Percentiles rank a stretch among this genome's conserved stretches.
phyloP scores from a whole-genome alignment of 2,329 filamentous ascomycete genomes.

The Coniella lustricola region DNA sequence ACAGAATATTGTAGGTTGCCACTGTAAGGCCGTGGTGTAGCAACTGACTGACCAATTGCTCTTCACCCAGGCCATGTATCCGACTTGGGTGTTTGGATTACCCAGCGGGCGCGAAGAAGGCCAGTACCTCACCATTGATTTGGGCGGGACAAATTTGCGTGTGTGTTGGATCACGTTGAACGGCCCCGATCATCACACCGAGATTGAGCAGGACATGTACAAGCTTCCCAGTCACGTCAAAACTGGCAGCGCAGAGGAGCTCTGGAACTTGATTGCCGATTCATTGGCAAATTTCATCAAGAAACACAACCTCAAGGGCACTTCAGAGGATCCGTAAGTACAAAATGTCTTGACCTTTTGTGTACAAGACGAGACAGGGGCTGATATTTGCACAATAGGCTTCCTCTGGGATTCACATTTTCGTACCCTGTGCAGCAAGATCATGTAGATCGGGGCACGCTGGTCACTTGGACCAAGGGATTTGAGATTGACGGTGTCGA shows the following conservation, averaged over 20 bases:
- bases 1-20: constrained; percentile 9
- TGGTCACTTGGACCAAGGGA: constrained; percentile 96
- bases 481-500: constrained; percentile 92
- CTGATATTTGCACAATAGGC: constrained; percentile 48
- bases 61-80: constrained; percentile 76
- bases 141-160: constrained; percentile 92
- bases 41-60: constrained; percentile 31
- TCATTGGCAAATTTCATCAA: constrained; percentile 87
- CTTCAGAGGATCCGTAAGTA: constrained; percentile 41
- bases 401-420: constrained; percentile 91
- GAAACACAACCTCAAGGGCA: constrained; percentile 65
- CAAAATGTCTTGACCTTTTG: constrained; percentile 57
- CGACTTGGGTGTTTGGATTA: constrained; percentile 89
- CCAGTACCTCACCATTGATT: constrained; percentile 83
- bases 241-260: constrained; percentile 72
- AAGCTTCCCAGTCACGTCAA: constrained; percentile 90
- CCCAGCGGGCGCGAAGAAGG: constrained; percentile 83
- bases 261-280: constrained; percentile 94
- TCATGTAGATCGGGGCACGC: constrained; percentile 84
- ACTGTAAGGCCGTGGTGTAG: not conserved
- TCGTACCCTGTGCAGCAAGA: constrained; percentile 91
- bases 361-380: constrained; percentile 62
- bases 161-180: constrained; percentile 90
- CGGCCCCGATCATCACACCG: constrained; percentile 81
- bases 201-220: constrained; percentile 95